Percentiles rank a stretch among this genome's conserved stretches.
Conservation (phyloP, 2,329 filamentous ascomycete genomes). For the Arthrobotrys conoides region DNA sequence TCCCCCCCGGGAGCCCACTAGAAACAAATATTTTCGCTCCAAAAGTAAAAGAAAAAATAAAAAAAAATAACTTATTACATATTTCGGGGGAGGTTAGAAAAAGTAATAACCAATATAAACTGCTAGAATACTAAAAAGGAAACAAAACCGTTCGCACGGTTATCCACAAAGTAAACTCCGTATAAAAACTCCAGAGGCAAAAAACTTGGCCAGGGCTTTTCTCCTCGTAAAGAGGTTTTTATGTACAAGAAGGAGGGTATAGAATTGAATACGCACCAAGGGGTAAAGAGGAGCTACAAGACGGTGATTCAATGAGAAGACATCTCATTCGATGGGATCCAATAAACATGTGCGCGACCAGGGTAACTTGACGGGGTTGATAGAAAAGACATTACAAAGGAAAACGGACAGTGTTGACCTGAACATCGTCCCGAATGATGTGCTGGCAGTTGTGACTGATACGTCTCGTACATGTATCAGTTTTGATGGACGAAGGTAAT, state of each 20-base stretch:
- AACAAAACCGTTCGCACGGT: conserved; percentile 54
- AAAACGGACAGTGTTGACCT: conserved; percentile 60
- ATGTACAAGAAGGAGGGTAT: conserved; percentile 48
- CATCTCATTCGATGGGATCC: conserved; percentile 27
- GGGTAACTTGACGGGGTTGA: conserved; percentile 45
- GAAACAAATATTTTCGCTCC: conserved; percentile 49
- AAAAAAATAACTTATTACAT: conserved; percentile 47
- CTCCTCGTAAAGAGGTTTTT: conserved; percentile 42
- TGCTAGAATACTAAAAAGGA: conserved; percentile 26
- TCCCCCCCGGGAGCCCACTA: conserved; percentile 52
- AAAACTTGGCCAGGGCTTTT: conserved; percentile 58
- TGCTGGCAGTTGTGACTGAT: conserved; percentile 22
- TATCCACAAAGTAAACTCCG: conserved; percentile 27
- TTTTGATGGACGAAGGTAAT: conserved; percentile 18
- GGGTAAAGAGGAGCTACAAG: conserved; percentile 33
- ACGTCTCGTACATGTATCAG: conserved; percentile 17
- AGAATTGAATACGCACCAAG: conserved; percentile 34
- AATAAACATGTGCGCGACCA: conserved; percentile 53
- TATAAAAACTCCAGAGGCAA: conserved; percentile 57
- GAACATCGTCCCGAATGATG: conserved; percentile 53
- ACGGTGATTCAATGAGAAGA: conserved; percentile 35
- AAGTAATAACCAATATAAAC: conserved; percentile 29
- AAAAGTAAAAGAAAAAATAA: conserved; percentile 19
- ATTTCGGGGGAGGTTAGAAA: conserved; percentile 23
- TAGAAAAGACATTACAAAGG: conserved; percentile 55